phyloP scores from a whole-genome alignment of 1,139 yeast genomes.

The Debaryomycetaceae sp. region DNA sequence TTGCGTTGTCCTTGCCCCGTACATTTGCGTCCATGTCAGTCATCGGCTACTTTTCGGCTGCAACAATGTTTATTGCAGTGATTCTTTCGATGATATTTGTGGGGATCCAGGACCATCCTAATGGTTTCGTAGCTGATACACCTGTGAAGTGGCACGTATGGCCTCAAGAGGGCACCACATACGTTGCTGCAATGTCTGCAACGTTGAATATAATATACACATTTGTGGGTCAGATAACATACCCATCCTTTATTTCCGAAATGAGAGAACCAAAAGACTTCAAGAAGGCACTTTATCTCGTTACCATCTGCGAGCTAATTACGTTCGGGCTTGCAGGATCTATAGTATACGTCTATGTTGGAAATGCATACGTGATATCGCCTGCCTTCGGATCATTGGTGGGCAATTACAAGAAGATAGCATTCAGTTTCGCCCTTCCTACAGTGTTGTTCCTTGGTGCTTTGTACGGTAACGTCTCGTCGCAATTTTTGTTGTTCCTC shows the following conservation, averaged over 20 bases:
- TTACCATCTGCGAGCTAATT: slow-evolving; percentile 47
- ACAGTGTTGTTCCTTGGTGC: slow-evolving; percentile 57
- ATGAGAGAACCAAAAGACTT: slow-evolving; percentile 58
- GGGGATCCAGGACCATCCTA: slow-evolving; percentile 50
- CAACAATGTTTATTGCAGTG: slow-evolving; percentile 56
- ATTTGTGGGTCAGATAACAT: slow-evolving; percentile 61
- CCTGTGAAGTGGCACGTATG: slow-evolving; percentile 46
- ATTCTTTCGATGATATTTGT: slow-evolving; percentile 51
- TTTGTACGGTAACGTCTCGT: slow-evolving; percentile 51
- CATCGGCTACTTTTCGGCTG: slow-evolving; percentile 51
- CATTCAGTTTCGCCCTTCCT: slow-evolving; percentile 61
- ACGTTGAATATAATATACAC: slow-evolving; percentile 58
- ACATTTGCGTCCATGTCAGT: slow-evolving; percentile 51
- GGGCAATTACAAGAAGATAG: slow-evolving; percentile 46
- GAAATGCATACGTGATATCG: slow-evolving; percentile 50
- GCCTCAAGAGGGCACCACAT: slow-evolving; percentile 50
- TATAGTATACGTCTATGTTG: slow-evolving; percentile 56
- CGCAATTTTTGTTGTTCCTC: slow-evolving; percentile 46
- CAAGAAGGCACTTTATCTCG: slow-evolving; percentile 52
- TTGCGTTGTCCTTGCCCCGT: slow-evolving; percentile 51
- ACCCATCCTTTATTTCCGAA: slow-evolving; percentile 59
- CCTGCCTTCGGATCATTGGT: slow-evolving; percentile 58
- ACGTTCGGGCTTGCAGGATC: slow-evolving; percentile 54
- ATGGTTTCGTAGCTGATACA: slow-evolving; percentile 24
- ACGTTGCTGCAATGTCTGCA: slow-evolving; percentile 55